phyloP scores from a whole-genome alignment of 2,329 filamentous ascomycete genomes.

The Knufia petricola region DNA sequence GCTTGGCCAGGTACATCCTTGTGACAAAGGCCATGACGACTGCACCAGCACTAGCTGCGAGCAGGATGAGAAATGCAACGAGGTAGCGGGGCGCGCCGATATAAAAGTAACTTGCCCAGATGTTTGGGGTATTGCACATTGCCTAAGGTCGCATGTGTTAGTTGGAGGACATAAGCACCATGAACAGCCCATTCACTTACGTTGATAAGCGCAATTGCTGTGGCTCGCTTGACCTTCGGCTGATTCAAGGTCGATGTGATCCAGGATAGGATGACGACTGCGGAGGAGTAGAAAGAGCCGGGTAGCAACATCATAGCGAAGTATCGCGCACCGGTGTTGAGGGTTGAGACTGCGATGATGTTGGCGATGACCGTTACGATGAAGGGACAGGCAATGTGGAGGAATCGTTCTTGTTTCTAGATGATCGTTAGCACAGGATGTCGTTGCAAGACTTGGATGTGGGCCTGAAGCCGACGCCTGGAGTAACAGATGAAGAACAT shows the following conservation, averaged over 20 bases:
- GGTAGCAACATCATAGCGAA: slow-evolving; percentile 63
- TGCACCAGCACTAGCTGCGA: slow-evolving; percentile 17
- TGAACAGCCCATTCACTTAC: too few species aligned
- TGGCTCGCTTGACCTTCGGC: slow-evolving; percentile 63
- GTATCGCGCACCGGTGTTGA: slow-evolving; percentile 52
- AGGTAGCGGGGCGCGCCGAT: slow-evolving; percentile 22
- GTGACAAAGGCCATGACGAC: slow-evolving; percentile 20
- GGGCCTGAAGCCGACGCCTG: too few species aligned
- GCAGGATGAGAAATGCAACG: slow-evolving; percentile 22
- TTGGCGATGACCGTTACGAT: slow-evolving; percentile 54
- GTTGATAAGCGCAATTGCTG: slow-evolving; percentile 67
- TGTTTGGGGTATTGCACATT: slow-evolving; percentile 46
- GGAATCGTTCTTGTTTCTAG: slow-evolving; percentile 59
- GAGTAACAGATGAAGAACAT: too few species aligned
- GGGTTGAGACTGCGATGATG: slow-evolving; percentile 58
- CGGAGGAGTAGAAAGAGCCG: slow-evolving; percentile 37
- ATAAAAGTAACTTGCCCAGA: slow-evolving; percentile 24
- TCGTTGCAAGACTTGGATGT: not conserved
- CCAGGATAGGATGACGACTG: slow-evolving; percentile 58
- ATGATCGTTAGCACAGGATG: slow-evolving; percentile 32
- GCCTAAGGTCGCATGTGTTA: slow-evolving; percentile 10
- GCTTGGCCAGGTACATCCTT: slow-evolving; percentile 19
- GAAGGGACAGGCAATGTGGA: slow-evolving; percentile 55
- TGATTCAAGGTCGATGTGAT: slow-evolving; percentile 66
- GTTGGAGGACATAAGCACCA: too few species aligned